Evolutionary conservation across 2,329 filamentous ascomycete genomes (phyloP), one percentile per base, ranked within the genome.

Genomic region (Penicillium hordei): DNA sequence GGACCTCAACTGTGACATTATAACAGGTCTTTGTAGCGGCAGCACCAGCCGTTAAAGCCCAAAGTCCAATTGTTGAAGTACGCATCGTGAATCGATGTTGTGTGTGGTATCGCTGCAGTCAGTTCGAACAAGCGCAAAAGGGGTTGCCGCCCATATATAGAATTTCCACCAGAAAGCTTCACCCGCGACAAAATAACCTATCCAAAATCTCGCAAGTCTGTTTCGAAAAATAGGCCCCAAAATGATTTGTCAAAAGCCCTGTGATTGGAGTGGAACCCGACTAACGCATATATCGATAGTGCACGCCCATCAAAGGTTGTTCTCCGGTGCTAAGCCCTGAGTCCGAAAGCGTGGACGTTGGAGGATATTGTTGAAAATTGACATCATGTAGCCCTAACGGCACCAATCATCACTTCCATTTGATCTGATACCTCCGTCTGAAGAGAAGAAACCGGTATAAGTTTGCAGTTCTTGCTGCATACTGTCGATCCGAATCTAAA

Each of bases 21-120:
- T 48, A 52, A 27, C 60, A 62, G 34, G 23, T 57, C 45, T 52
- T 60, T 2, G 55, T 58, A 21, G 49, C 42, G 1, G 34, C 45
- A 15, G 29, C 31, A 17, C 55, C 49, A 19, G 49, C 45, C 4
- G 46, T 27, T 36, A 60, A 44, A 10, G 50, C 25, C 52, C 40
- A 57, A 3, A 59, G 21, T 21, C 57, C 49, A 48, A 61, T 45
- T 40, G 45, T 36, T 13, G 58, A 25, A 49, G 46, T 19, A 44
- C 34, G 38, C 56, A 60, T 58, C 1, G 4, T 52, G 23, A 27
- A 33, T 45, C 25, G 17, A 29, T 39, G 4, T 42, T 17, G 15
- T 17, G 36, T n/a, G 15, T n/a, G 3, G 8, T 31, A 55, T 50
- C 3, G 34, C 17, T 1, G 29, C 21, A 12, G 7, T 27, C 12